Base-by-base conservation (phyloP, 2,329 filamentous ascomycete genomes). In the Myriosclerotinia duriaeana region DNA sequence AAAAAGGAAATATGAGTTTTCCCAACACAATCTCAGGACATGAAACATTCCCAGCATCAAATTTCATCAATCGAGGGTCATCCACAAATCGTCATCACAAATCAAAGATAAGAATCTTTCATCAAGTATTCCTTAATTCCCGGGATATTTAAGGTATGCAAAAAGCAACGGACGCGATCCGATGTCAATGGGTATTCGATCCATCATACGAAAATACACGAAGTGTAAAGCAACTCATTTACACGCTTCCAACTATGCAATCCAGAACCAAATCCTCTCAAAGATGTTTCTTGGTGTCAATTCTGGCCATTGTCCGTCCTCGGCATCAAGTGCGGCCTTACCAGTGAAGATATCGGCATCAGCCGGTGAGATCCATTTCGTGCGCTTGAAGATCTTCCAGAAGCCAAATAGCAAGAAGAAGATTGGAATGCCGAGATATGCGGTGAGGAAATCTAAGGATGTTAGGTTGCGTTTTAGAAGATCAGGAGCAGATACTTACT, bases 311-410 rank as follows among this genome's bases (percentile, higher is more conserved):
- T 77, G 73, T 42, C 74, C 76, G 67, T 80, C 79, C 69, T 81
- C 72, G 26, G 77, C 73, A 75, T 82, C 80, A 46, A 81, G 78
- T 65, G 80, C 78, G 14, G 78, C 77, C 70, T 81, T 82, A 14
- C 80, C 80, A 30, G 76, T 79, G 44, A 77, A 77, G 26, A 82
- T 77, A 72, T 82, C 80, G 7, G 81, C 77, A 53, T 82, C 78
- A 0, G 72, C 73, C 17, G 79, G 71, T 6, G 73, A 70, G 55
- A 74, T 68, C 55, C 63, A 69, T 64, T 81, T 85, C 0, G 89
- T 91, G 74, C 81, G 84, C 76, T 90, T 87, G 66, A 87, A 71
- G 8, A 91, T 40, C 77, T 94, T 95, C 87, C 89, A 94, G 7
- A 84, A 85, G 3, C 89, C 53, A 75, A 85, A 93, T 2, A 94